These are phyloP conservation scores for Candida sakaeoensis DNA, from an alignment of 805 yeast genomes.

Conservation along the genomic window DNA sequence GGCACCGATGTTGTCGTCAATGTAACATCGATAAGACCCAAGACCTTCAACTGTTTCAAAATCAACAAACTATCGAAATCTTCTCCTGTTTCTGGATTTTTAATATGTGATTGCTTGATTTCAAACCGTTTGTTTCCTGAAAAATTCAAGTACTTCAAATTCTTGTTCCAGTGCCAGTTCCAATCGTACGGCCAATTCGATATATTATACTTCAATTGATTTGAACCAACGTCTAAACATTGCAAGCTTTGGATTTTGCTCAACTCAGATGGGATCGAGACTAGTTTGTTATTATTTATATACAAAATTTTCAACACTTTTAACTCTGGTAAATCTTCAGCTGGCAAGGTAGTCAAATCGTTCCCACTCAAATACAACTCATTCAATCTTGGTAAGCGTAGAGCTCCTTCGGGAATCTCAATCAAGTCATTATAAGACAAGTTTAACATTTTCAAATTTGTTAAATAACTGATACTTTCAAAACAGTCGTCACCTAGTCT, in stretches of 20 bases:
- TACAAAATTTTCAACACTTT: conserved; percentile 56
- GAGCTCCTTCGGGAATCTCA: conserved; percentile 76
- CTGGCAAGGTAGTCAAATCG: conserved; percentile 69
- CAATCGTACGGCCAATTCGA: conserved; percentile 95
- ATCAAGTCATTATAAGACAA: conserved; percentile 79
- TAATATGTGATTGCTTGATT: conserved; percentile 62
- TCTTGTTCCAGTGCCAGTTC: conserved; percentile 90
- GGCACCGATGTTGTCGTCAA: conserved; percentile 85
- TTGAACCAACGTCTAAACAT: conserved; percentile 86
- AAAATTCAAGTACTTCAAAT: conserved; percentile 75
- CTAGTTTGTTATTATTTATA: conserved; percentile 80
- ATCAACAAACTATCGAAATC: conserved; percentile 65
- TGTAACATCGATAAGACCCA: conserved; percentile 95
- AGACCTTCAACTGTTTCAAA: conserved; percentile 61
- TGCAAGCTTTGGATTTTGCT: conserved; percentile 61
- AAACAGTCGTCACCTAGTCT: conserved; percentile 75
- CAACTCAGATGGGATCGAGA: conserved; percentile 84
- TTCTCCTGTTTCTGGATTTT: conserved; percentile 52
- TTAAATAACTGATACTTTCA: conserved; percentile 58
- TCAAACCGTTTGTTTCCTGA: conserved; percentile 93
- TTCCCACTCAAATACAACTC: conserved; percentile 83
- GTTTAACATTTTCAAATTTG: conserved; percentile 60
- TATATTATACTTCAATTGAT: conserved; percentile 84
- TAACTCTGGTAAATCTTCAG: conserved; percentile 75
- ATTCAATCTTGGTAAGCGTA: conserved; percentile 53